These are phyloP conservation scores for Colletotrichum spinosum DNA, from an alignment of 2,329 filamentous ascomycete genomes.

Conservation along the genomic window DNA sequence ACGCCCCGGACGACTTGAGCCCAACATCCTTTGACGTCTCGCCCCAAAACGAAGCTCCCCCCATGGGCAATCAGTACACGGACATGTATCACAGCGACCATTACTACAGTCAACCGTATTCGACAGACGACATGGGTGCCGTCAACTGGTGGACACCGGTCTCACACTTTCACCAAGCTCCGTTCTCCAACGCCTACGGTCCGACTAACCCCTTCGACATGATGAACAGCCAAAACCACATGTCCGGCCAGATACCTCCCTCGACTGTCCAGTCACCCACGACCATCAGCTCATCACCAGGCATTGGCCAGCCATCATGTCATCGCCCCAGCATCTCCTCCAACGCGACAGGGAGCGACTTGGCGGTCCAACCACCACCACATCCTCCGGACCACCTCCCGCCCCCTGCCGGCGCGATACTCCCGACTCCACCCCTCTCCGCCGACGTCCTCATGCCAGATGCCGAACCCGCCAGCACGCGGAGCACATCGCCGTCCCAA, in stretches of 20 bases:
- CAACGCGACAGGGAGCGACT: no score
- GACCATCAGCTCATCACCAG: neutral
- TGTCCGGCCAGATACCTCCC: neutral
- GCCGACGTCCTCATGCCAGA: no score
- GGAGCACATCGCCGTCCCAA: neutral
- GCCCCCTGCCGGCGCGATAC: no score
- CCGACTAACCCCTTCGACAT: neutral
- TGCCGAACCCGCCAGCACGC: no score
- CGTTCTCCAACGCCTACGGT: neutral
- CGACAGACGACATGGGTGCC: neutral
- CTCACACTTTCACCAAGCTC: neutral
- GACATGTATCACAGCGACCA: neutral
- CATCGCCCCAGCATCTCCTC: no score
- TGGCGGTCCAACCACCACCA: no score
- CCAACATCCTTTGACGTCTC: no score
- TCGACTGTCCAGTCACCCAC: neutral
- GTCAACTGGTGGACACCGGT: neutral
- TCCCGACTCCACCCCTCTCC: no score
- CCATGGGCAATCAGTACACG: neutral
- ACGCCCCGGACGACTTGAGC: no score
- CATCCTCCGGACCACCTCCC: no score
- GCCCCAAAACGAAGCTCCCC: neutral
- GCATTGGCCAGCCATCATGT: no score
- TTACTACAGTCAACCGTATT: neutral
- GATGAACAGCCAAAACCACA: neutral